Percentiles rank a stretch among this genome's conserved stretches.
These are phyloP conservation scores for Nannochloropsis granulata DNA, from an alignment of 108 stramenopile species.

Conservation along the genomic window DNA sequence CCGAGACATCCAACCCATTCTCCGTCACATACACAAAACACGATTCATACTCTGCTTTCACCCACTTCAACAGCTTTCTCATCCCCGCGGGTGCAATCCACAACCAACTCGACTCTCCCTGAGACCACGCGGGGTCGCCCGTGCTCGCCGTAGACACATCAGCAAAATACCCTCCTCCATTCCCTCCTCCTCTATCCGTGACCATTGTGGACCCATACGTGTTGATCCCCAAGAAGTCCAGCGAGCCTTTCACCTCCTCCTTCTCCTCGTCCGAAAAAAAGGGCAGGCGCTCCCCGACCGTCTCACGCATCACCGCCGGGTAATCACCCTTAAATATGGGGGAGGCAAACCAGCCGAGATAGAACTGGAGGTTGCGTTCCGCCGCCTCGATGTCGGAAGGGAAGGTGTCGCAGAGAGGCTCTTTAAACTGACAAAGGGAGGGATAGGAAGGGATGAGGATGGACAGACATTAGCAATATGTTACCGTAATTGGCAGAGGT, in stretches of 20 bases:
- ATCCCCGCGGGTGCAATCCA: conserved; percentile 32
- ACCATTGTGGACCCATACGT: conserved; percentile 41
- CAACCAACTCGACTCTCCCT: conserved; percentile 31
- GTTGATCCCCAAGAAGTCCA: conserved; percentile 84
- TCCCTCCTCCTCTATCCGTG: too few relatives aligned
- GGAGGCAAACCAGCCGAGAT: conserved; percentile 22
- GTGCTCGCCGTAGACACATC: conserved; percentile 1
- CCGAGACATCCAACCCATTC: conserved; percentile 32
- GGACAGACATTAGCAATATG: too few relatives aligned
- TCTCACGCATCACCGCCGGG: conserved; percentile 50
- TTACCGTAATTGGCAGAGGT: too few relatives aligned
- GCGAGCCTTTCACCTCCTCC: conserved; percentile 40
- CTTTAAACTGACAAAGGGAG: conserved; percentile 22
- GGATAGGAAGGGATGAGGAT: too few relatives aligned
- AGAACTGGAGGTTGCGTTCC: neutral
- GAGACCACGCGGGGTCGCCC: conserved; percentile 14
- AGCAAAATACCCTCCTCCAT: conserved; percentile 6
- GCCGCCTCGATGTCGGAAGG: conserved; percentile 11
- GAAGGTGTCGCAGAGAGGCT: conserved; percentile 24
- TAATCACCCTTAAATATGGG: conserved; percentile 50
- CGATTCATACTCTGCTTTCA: conserved; percentile 19
- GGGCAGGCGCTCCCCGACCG: conserved; percentile 49
- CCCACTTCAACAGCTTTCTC: conserved; percentile 24
- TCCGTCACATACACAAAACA: conserved; percentile 10
- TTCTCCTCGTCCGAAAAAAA: conserved; percentile 47